A percentile compares a stretch with the other conserved stretches of the same genome.
phyloP scores from a whole-genome alignment of 1,139 yeast genomes.

The Scheffersomyces illinoinensis region DNA sequence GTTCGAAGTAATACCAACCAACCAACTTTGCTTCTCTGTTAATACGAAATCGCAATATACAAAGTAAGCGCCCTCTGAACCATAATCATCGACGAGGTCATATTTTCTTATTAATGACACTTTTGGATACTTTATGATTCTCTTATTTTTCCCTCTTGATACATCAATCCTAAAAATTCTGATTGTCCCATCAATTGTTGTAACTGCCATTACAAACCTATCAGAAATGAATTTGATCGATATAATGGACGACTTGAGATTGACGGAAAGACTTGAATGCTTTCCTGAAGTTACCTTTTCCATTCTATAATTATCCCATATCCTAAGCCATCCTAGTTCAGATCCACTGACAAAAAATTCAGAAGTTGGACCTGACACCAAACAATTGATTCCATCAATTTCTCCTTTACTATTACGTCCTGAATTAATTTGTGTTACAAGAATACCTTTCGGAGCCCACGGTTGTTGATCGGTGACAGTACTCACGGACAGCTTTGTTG shows the following conservation, averaged over 20 bases:
- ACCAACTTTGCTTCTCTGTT: constrained; percentile 19
- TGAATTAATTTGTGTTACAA: constrained; percentile 55
- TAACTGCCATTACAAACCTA: constrained; percentile 66
- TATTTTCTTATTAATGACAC: constrained; percentile 48
- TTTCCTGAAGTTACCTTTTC: constrained; percentile 65
- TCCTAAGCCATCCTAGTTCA: constrained; percentile 63
- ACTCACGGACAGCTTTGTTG: constrained; percentile 4
- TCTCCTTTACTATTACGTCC: constrained; percentile 17
- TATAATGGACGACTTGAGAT: constrained; percentile 49
- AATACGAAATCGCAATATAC: constrained; percentile 40
- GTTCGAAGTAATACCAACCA: constrained; percentile 53
- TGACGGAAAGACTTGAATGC: constrained; percentile 49
- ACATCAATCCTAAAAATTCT: constrained; percentile 60
- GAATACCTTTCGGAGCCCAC: constrained; percentile 46
- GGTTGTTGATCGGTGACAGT: not conserved
- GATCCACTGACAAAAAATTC: constrained; percentile 79
- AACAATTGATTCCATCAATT: constrained; percentile 48
- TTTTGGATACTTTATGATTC: constrained; percentile 31
- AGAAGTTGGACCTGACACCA: constrained; percentile 61
- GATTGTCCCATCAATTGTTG: constrained; percentile 65
- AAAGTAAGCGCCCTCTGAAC: constrained; percentile 40
- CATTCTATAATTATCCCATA: constrained; percentile 76
- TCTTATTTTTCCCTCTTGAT: constrained; percentile 34
- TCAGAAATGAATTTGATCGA: constrained; percentile 55
- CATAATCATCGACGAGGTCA: constrained; percentile 23